Base-by-base conservation (phyloP, 2,329 filamentous ascomycete genomes). In the Cordyceps pruinosa region DNA sequence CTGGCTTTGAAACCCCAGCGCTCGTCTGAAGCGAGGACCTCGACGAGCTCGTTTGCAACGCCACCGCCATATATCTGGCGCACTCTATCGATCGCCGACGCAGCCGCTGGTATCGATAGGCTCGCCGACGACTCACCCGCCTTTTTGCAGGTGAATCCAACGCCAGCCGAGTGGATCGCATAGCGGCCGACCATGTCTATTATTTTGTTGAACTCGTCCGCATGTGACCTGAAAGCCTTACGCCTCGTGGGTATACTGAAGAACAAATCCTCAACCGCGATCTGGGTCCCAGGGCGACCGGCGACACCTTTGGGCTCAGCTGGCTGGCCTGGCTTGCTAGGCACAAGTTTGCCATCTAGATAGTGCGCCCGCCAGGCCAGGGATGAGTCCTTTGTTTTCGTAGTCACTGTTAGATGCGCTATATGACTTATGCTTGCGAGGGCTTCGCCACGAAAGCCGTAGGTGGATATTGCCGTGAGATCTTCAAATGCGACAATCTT, bases 391-490 rank as follows among this genome's bases (percentile, higher is more conserved):
- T 88, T 87, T 1, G 92, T 97, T 70, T 91, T 95, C 8, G 95
- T 99, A 1, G 93, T 97, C 44, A 99, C 90, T 4, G 87, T 90
- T 23, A 99, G 79, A 75, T 99, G 95, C 34, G 95, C 93, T 65
- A 99, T 97, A 69, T 99, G 94, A 68, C 93, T 97, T 70, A 99
- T 99, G 73, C 94, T 97, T 15, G 94, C 94, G 56, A 99, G 75
- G 4, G 94, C 94, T 73, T 99, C 94, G 56, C 94, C 94, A 54
- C 94, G 88, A 68, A 99, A 99, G n/a, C 94, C 94, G 70, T 99
- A 99, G 1, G 94, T 97, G 51, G 86, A 87, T 62, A 99, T 97
- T 5, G 86, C 89, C 41, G 84, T 84, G 48, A 99, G 77, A 69
- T 99, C 94, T 70, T 97, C 93, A 64, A 99, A 99, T 5, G 84